Base-by-base conservation (phyloP, 108 stramenopile genomes). In the Aurantiochytrium sp. region DNA sequence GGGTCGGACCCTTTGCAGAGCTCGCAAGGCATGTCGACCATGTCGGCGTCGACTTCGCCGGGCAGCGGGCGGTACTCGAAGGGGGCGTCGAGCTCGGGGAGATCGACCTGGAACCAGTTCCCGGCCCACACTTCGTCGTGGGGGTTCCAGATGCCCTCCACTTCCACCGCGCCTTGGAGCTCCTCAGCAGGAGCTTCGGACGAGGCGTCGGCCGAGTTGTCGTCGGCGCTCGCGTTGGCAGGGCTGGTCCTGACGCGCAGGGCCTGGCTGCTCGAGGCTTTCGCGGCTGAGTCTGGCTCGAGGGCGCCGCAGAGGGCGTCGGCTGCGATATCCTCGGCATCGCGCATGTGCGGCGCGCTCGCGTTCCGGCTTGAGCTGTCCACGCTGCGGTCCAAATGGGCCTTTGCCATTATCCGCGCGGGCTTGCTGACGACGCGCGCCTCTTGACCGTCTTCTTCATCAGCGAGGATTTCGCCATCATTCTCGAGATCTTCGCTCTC, bases 11-110 rank as follows among this genome's bases (percentile, higher is more conserved):
- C 69, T 39, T 39, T 45, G 69, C 69, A 81, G n/a, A 81, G 22
- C 22, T 39, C 69, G 36, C 69, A 81, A 45, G 69, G 69, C 69
- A 81, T 81, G 22, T 81, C 69, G 24, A 27, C 42, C 69, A 81
- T 81, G 4, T 81, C 69, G 15, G 37, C 69, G 22, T 81, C 69
- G 0, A 81, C 42, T 45, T 81, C 69, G 36, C 6, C 41, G 24
- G 69, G 42, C 8, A 81, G 69, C 15, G 69, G 69, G 0, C 10
- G 45, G 42, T 81, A 81, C 22, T 81, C 69, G 42, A 81, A 81
- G 15, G 69, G 42, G 24, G 69, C 69, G 41, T 81, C 42, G 36
- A 81, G 37, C 69, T 39, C 42, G 0, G 69, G 69, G 4, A 45
- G 41, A 19, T 81, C 42, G 37, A n/a, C 27, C 24, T 39, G 42